Evolutionary conservation across 2,329 filamentous ascomycete genomes (phyloP), one percentile per base, ranked within the genome.

Genomic region (Ophiosphaerella herpotricha): DNA sequence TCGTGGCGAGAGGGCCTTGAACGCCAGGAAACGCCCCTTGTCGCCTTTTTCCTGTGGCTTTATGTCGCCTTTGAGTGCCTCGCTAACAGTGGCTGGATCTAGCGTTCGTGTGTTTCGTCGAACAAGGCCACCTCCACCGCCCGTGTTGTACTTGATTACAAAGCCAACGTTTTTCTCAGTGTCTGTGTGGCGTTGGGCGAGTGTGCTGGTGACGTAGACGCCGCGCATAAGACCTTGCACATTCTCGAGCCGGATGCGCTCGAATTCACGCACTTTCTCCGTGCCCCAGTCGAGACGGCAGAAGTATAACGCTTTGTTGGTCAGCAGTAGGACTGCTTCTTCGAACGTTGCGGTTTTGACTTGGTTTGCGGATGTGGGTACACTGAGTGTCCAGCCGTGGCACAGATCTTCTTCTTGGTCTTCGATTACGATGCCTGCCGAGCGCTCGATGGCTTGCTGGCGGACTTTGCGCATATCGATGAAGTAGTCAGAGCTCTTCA

Each of bases 241-340:
- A 49, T 90, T 89, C 16, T 83, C 80, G 7, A 97, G 80, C 50
- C 89, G 86, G 12, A 97, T 85, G 7, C 92, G 82, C 74, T 97
- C 92, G 71, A 97, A 97, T 0, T 89, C 91, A 11, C 88, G 87
- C 1, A 99, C 90, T 70, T 97, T 97, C 75, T 97, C 94, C 7
- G 91, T 87, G 55, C 89, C 89, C 91, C 93, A 97, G 73, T 97
- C 91, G 62, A 97, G 92, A 12, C 90, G 85, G 71, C 92, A 97
- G 54, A 90, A 85, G 68, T 97, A 97, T 2, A 97, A 72, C 0
- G 91, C 93, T 0, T 82, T 80, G 57, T 96, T 88, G 0, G 94
- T 97, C 29, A 99, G 78, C 0, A 99, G 79, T 1, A 99, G 79
- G 1, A 99, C 89, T 0, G 88, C 88, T 67, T 99, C 93, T 63